These are phyloP conservation scores for Silybum marianum DNA, from an alignment of 129 eudicot species.

Conservation along the genomic window DNA sequence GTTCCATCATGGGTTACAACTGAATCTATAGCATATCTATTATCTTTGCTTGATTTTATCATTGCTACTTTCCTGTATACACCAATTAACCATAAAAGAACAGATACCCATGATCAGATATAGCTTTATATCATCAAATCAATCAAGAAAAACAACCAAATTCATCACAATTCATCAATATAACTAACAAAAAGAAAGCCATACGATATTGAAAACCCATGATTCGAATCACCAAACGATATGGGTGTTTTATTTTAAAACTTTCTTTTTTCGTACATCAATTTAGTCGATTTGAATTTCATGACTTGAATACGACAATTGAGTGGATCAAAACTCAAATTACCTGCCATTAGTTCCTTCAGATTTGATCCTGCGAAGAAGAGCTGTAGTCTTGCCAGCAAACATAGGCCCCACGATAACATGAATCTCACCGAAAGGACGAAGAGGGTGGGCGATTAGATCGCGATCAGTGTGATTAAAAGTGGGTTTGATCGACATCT, in stretches of 20 bases:
- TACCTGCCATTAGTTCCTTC: conserved; percentile 77
- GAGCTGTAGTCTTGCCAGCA: conserved; percentile 92
- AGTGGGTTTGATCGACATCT: conserved; percentile 35
- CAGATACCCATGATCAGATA: background rate
- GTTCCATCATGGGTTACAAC: conserved; percentile 92
- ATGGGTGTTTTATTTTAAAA: too few species aligned
- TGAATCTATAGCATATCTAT: conserved; percentile 70
- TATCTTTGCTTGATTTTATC: conserved; percentile 93
- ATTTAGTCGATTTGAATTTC: background rate
- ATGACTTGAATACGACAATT: background rate
- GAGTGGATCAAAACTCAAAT: background rate
- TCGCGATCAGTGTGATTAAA: conserved; percentile 18
- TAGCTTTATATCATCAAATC: background rate
- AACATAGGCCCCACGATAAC: conserved; percentile 96
- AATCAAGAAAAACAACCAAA: background rate
- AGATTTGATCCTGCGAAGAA: conserved; percentile 80
- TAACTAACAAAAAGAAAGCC: background rate
- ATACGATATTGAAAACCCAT: too few species aligned
- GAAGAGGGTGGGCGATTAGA: conserved; percentile 14
- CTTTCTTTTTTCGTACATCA: too few species aligned
- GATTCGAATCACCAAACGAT: background rate
- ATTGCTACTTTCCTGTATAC: conserved; percentile 65
- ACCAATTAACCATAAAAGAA: too few species aligned
- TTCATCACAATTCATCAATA: background rate
- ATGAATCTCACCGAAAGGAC: conserved; percentile 68